Evolutionary conservation across 352 stramenopile species (phyloP).

Genomic region (Globisporangium radiosum): DNA sequence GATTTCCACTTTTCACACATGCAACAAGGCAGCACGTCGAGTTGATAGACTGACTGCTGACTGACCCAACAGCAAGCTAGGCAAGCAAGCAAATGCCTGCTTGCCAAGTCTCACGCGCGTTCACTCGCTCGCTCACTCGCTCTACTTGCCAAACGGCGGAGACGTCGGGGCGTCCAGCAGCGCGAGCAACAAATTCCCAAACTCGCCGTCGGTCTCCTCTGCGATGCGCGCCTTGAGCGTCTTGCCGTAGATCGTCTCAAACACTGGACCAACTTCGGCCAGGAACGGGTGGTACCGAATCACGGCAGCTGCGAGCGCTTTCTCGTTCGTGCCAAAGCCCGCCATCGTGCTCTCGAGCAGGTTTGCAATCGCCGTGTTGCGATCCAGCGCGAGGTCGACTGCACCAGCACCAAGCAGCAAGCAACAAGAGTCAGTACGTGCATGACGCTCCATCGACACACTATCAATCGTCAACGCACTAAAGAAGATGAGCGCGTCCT

Average conservation of each 20-base stretch:
- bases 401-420: neutral
- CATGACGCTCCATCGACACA: too few species aligned
- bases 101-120: neutral
- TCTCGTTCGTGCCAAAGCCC: conserved; percentile 64
- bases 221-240: conserved; percentile 53
- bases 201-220: conserved; percentile 45
- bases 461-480: conserved; percentile 12
- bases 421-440: neutral
- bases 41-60: too few species aligned
- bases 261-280: conserved; percentile 37
- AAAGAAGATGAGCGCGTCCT: conserved; percentile 47
- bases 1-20: too few species aligned
- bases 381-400: conserved; percentile 50
- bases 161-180: conserved; percentile 35
- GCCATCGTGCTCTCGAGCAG: conserved; percentile 61
- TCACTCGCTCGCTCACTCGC: neutral
- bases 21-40: too few species aligned
- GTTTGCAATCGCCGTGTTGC: conserved; percentile 52
- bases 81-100: too few species aligned
- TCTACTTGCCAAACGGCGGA: conserved; percentile 5
- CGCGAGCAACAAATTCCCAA: conserved; percentile 54
- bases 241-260: conserved; percentile 54
- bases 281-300: conserved; percentile 70
- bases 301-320: conserved; percentile 46
- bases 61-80: neutral